Conservation (phyloP, 108 stramenopile species). For the Cyclostephanos tholiformis region DNA sequence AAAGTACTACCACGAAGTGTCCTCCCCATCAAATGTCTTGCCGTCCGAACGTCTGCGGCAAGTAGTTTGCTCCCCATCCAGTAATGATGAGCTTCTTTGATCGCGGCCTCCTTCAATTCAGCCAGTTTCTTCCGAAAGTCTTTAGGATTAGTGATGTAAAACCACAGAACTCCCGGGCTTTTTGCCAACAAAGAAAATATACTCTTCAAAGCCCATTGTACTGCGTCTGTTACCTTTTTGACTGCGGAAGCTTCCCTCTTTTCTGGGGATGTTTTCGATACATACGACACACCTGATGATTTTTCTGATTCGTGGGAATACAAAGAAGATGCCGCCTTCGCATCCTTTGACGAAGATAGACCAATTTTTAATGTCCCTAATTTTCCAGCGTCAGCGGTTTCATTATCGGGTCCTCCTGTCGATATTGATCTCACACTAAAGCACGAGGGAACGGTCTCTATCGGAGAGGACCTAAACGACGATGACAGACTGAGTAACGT, state of each 20-base stretch:
- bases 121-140: constrained; percentile 61
- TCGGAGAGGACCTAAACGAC: background rate
- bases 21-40: constrained; percentile 73
- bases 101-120: constrained; percentile 68
- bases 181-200: constrained; percentile 53
- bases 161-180: constrained; percentile 66
- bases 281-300: background rate
- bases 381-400: background rate
- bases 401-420: background rate
- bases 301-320: constrained; percentile 2
- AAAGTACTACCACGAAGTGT: constrained; percentile 84
- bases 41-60: constrained; percentile 90
- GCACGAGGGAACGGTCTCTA: background rate
- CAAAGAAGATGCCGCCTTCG: background rate
- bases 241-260: constrained; percentile 27
- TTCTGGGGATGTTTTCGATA: constrained; percentile 7
- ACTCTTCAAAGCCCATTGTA: constrained; percentile 43
- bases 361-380: background rate
- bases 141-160: constrained; percentile 63
- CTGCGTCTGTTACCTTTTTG: constrained; percentile 36
- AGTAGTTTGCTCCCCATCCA: constrained; percentile 95
- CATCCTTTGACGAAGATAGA: background rate
- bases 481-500: background rate
- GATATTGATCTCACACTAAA: background rate
- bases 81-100: constrained; percentile 92